phyloP scores from a whole-genome alignment of 176 grass and related monocot genomes.

The Juncus inflexus region DNA sequence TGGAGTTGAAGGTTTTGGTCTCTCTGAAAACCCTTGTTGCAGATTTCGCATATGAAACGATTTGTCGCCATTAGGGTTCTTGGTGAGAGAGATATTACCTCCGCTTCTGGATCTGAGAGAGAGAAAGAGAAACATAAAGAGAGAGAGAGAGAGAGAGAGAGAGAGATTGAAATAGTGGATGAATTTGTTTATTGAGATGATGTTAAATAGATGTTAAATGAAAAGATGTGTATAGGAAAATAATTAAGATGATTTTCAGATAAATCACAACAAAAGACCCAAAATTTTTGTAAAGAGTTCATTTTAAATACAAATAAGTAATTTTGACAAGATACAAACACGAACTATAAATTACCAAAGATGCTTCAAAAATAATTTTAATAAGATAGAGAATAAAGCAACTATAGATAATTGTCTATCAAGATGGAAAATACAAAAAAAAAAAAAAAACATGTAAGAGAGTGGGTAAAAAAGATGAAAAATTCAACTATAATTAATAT shows the following conservation, averaged over 20 bases:
- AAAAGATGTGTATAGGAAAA: background rate
- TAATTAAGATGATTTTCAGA: background rate
- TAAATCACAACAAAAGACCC: background rate
- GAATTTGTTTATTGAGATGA: background rate
- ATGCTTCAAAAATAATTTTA: constrained; percentile 14
- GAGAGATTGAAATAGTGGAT: background rate
- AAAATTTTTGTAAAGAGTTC: background rate
- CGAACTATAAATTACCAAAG: too few relatives aligned
- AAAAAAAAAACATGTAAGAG: background rate
- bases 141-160: background rate
- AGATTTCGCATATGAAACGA: constrained; percentile 90
- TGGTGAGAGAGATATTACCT: constrained; percentile 89
- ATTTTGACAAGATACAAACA: too few relatives aligned
- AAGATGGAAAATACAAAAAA: background rate
- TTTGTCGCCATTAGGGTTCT: constrained; percentile 93
- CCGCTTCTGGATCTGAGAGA: constrained; percentile 70
- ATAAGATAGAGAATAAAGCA: background rate
- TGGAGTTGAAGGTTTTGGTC: constrained; percentile 99
- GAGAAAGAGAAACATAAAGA: background rate
- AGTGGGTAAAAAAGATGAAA: background rate
- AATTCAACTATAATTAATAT: background rate
- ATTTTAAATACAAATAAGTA: too few relatives aligned
- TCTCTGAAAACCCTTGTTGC: constrained; percentile 89
- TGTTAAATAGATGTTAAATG: background rate
- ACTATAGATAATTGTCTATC: background rate